Evolutionary conservation across 352 stramenopile genomes (phyloP), one percentile per base, ranked within the genome.

Genomic region (Phytophthora hybrid): DNA sequence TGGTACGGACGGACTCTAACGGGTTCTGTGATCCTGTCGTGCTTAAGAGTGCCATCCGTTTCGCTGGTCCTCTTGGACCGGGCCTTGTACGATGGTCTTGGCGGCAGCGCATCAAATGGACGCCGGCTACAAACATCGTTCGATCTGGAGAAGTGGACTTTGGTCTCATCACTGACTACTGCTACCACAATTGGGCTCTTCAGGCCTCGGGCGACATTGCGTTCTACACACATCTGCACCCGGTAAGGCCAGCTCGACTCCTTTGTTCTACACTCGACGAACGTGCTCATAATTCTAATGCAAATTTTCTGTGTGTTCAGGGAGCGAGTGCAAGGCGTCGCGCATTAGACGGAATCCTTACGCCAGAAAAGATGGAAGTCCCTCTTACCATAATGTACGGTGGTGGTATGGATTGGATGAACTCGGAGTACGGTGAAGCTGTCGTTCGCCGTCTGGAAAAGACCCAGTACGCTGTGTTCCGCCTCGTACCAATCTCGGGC

Each of bases 331-430:
- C 86, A 0, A 78, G 74, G 56, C 77, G 78, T 23, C 77, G 80
- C 3, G 77, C 88, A n/a, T 69, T 95, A 11, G 73, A 83, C 9
- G 66, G 75, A 19, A 81, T 91, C 19, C 84, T 95, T 32, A 80
- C 80, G 2, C 85, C 85, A 0, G 70, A 68, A 4, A 82, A 81
- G 39, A 66, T 92, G 53, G 68, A 82, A 44, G 86, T 95, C 3
- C 88, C 88, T n/a, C 73, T 95, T 9, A 94, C 87, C 13, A 84
- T 95, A 54, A 86, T 95, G 72, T 95, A 93, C 61, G 88, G 88
- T 34, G 87, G 87, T 29, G 87, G 87, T 18, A 79, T 77, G 51
- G 88, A 94, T 76, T 95, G 88, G 88, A 95, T 95, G 88, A 90
- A 92, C 60, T 80, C 79, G 19, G 76, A 91, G 23, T 77, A 84